These are phyloP conservation scores for Russula vinacea DNA, from an alignment of 768 basidiomycete species.

Conservation along the genomic window DNA sequence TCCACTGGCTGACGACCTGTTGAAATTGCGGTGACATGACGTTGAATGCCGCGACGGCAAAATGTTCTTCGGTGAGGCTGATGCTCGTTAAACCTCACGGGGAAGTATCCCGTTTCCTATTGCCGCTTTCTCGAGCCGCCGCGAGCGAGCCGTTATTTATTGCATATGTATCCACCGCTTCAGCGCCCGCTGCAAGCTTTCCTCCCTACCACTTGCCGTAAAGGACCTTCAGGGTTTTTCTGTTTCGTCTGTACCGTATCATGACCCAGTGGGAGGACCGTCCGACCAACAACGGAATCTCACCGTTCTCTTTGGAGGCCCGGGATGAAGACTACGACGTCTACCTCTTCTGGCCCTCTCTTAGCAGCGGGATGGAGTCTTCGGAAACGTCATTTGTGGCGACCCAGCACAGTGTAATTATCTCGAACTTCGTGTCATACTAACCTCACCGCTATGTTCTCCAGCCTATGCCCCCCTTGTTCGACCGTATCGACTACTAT, in stretches of 20 bases:
- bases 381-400: not conserved
- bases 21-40: conserved; percentile 4
- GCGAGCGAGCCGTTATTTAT: conserved; percentile 13
- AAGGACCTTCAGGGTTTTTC: too few species aligned
- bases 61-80: conserved; percentile 1
- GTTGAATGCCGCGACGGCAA: conserved; percentile 1
- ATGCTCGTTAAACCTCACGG: not conserved
- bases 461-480: not conserved
- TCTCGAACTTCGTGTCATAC: not conserved
- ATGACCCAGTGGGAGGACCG: conserved; percentile 3
- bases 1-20: not conserved
- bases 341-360: conserved; percentile 28
- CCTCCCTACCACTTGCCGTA: not conserved
- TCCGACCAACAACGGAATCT: not conserved
- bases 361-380: conserved; percentile 6
- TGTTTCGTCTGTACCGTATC: conserved; percentile 1
- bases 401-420: conserved; percentile 10
- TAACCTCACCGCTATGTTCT: not conserved
- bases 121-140: conserved; percentile 9
- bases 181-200: not conserved
- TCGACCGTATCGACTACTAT: conserved; percentile 6
- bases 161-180: not conserved
- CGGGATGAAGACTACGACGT: conserved; percentile 27
- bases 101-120: conserved; percentile 3
- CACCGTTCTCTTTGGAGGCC: conserved; percentile 9